Percentiles rank a stretch among this genome's conserved stretches.
phyloP scores from a whole-genome alignment of 441 rosid genomes.

The Sinapis alba region DNA sequence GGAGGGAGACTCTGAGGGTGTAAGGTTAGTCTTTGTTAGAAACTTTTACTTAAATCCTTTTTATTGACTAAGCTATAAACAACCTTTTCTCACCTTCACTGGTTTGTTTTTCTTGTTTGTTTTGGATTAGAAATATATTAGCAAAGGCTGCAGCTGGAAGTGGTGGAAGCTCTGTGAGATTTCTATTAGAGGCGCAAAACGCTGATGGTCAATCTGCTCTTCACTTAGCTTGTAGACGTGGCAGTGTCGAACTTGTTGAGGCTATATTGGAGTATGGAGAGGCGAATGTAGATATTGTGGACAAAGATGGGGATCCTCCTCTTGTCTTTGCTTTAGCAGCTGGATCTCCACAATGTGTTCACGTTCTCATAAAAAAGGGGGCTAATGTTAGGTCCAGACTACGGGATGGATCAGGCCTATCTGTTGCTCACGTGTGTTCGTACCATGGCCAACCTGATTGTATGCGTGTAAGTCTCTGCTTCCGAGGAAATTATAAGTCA shows the following conservation, averaged over 20 bases:
- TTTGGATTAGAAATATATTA: conserved; percentile 65
- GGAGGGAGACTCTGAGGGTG: conserved; percentile 79
- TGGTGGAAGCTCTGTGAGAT: conserved; percentile 50
- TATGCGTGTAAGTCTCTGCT: no score
- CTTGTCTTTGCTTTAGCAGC: conserved; percentile 99
- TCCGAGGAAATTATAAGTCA: no score
- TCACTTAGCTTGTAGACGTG: conserved; percentile 98
- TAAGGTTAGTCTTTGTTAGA: conserved; percentile 62
- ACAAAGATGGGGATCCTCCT: conserved; percentile 98
- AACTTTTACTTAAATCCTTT: background rate
- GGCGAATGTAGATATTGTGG: conserved; percentile 86
- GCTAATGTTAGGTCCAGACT: conserved; percentile 84
- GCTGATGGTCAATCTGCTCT: conserved; percentile 94
- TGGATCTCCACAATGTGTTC: conserved; percentile 97
- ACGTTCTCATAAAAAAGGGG: conserved; percentile 75
- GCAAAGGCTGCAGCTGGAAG: conserved; percentile 70
- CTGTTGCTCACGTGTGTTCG: no score
- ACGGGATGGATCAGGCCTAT: conserved; percentile 96
- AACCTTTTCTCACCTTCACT: conserved; percentile 25
- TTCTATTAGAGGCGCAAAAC: conserved; percentile 82
- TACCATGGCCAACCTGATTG: no score
- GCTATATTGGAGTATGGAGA: conserved; percentile 69
- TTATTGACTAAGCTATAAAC: conserved; percentile 5
- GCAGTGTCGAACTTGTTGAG: conserved; percentile 86
- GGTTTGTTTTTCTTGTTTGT: conserved; percentile 16